These are phyloP conservation scores for Argentina anserina DNA, from an alignment of 306 rosid species.

Conservation along the genomic window DNA sequence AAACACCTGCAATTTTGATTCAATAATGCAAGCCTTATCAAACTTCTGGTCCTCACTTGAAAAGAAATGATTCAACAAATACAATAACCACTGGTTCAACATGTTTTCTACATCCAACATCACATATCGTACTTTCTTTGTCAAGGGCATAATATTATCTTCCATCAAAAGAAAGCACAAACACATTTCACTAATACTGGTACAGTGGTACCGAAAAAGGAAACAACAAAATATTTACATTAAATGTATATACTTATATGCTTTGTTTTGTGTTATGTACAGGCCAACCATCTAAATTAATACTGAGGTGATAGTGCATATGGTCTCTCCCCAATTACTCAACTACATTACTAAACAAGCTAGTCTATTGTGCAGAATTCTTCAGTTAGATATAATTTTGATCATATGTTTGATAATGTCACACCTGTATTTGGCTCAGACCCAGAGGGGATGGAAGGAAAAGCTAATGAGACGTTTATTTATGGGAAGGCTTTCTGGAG, in stretches of 20 bases:
- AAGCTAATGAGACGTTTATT: neutral
- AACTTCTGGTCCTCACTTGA: neutral
- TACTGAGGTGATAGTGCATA: neutral
- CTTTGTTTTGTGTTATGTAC: neutral
- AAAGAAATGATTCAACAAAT: neutral
- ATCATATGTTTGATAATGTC: neutral
- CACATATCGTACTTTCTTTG: neutral
- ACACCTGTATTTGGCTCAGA: neutral
- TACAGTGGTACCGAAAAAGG: neutral
- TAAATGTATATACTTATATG: neutral
- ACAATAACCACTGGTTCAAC: neutral
- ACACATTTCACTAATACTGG: neutral
- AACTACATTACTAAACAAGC: neutral
- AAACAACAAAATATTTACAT: neutral
- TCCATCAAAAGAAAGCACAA: neutral
- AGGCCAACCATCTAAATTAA: neutral
- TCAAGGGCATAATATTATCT: neutral
- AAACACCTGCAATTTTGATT: conserved; percentile 54
- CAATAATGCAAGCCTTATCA: conserved; percentile 11
- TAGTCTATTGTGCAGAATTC: neutral
- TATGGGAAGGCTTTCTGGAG: conserved; percentile 5
- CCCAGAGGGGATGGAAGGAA: neutral
- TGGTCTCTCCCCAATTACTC: neutral
- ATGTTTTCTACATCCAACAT: neutral
- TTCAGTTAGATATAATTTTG: neutral